Percentiles rank a stretch among this genome's conserved stretches.
Evolutionary conservation across 129 eudicot genomes (phyloP).

Genomic region (Scalesia atractyloides): DNA sequence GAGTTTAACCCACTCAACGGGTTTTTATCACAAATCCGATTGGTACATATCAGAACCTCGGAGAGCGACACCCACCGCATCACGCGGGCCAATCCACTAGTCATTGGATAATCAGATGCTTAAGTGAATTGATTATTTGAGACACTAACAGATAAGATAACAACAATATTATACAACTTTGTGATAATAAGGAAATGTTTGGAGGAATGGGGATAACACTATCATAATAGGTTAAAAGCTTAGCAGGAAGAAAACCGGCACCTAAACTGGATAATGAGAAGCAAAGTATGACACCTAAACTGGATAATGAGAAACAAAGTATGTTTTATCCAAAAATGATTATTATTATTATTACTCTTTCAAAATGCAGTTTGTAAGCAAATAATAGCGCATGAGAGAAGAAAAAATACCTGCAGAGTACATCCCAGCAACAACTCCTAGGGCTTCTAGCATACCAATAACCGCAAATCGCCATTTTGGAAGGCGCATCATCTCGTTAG

Average conservation of each 20-base stretch:
- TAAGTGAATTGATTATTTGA: neutral
- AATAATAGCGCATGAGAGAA: no score
- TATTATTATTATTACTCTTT: neutral
- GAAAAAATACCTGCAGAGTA: slow-evolving; percentile 73
- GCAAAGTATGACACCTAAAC: neutral
- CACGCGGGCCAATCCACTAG: no score
- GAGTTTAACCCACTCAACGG: no score
- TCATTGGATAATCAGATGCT: neutral
- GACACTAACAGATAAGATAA: neutral
- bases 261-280: neutral
- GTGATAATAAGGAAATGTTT: neutral
- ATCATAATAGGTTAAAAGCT: neutral
- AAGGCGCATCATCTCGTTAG: slow-evolving; percentile 74
- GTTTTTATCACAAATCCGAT: no score
- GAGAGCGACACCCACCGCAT: no score
- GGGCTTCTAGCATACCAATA: slow-evolving; percentile 93
- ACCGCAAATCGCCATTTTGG: slow-evolving; percentile 72
- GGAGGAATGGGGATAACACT: neutral
- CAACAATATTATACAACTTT: neutral
- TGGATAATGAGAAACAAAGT: neutral
- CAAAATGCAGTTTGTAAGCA: neutral
- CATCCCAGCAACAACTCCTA: slow-evolving; percentile 81
- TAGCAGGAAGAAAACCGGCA: neutral
- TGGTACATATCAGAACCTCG: no score
- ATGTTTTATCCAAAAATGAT: neutral